phyloP scores from a whole-genome alignment of 345 rosid species.

The Populus pruinosa region DNA sequence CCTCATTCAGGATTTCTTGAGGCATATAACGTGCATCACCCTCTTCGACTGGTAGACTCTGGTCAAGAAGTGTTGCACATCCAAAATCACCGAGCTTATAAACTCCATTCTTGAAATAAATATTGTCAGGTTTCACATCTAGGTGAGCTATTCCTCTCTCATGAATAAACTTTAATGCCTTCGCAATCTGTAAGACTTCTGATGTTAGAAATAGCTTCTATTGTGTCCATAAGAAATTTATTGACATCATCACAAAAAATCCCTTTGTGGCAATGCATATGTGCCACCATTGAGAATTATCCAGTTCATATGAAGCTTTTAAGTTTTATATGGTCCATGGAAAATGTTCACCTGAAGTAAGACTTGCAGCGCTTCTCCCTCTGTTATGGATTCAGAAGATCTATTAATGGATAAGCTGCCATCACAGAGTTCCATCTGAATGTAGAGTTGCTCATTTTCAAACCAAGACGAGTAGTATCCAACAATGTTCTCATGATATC shows the following conservation, averaged over 20 bases:
- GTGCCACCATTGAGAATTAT: not conserved
- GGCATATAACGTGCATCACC: constrained; percentile 99
- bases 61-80: constrained; percentile 79
- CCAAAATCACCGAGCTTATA: constrained; percentile 97
- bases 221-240: not conserved
- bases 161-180: constrained; percentile 75
- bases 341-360: constrained; percentile 61
- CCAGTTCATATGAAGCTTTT: not conserved
- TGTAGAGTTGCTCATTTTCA: constrained; percentile 86
- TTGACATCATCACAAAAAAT: not conserved
- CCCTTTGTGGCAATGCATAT: not conserved
- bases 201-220: not conserved
- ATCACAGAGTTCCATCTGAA: constrained; percentile 95
- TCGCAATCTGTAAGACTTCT: constrained; percentile 60
- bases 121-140: constrained; percentile 95
- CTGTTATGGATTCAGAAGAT: constrained; percentile 39
- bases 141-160: constrained; percentile 86
- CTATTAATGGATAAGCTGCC: constrained; percentile 62
- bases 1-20: constrained; percentile 87
- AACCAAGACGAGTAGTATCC: constrained; percentile 93
- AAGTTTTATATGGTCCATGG: not conserved
- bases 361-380: constrained; percentile 54
- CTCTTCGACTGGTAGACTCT: constrained; percentile 86
- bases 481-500: constrained; percentile 76
- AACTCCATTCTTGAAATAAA: constrained; percentile 72